Percentiles rank a stretch among this genome's conserved stretches.
Conservation (phyloP, 1,139 yeast species). For the Suhomyces maxii region DNA sequence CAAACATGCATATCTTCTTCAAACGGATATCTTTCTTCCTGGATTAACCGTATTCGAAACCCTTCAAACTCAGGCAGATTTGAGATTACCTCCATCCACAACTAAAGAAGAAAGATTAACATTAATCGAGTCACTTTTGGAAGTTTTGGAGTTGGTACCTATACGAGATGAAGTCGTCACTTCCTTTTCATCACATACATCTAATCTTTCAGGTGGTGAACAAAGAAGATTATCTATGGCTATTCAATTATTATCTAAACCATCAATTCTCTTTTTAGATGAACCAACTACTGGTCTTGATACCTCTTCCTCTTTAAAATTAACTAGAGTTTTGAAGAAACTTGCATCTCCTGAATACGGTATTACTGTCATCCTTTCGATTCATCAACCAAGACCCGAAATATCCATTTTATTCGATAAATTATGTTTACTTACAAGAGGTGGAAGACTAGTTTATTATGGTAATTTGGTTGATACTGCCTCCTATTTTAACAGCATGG, state of each 20-base stretch:
- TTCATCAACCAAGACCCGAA: slow-evolving; percentile 85
- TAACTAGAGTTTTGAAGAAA: slow-evolving; percentile 63
- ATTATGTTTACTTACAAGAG: slow-evolving; percentile 68
- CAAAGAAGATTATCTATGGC: slow-evolving; percentile 77
- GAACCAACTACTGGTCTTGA: slow-evolving; percentile 92
- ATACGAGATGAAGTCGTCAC: slow-evolving; percentile 60
- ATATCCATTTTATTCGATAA: slow-evolving; percentile 66
- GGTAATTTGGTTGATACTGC: slow-evolving; percentile 52
- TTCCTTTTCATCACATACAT: slow-evolving; percentile 43
- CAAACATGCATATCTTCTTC: slow-evolving; percentile 70
- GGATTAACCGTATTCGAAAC: slow-evolving; percentile 73
- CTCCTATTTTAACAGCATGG: slow-evolving; percentile 48
- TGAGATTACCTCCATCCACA: slow-evolving; percentile 51
- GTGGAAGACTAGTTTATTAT: slow-evolving; percentile 61
- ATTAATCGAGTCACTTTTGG: slow-evolving; percentile 59
- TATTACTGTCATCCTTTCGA: slow-evolving; percentile 69
- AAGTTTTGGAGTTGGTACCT: slow-evolving; percentile 61
- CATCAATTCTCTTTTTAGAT: slow-evolving; percentile 74
- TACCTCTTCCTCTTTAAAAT: slow-evolving; percentile 68
- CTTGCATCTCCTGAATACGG: slow-evolving; percentile 53
- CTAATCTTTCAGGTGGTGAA: slow-evolving; percentile 79
- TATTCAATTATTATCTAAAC: slow-evolving; percentile 72
- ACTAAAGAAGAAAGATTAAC: slow-evolving; percentile 39
- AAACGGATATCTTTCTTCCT: slow-evolving; percentile 72
- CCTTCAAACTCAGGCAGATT: slow-evolving; percentile 65